Conservation (phyloP, 192 early-diverging fungal genomes). For the Piromyces sp. region DNA sequence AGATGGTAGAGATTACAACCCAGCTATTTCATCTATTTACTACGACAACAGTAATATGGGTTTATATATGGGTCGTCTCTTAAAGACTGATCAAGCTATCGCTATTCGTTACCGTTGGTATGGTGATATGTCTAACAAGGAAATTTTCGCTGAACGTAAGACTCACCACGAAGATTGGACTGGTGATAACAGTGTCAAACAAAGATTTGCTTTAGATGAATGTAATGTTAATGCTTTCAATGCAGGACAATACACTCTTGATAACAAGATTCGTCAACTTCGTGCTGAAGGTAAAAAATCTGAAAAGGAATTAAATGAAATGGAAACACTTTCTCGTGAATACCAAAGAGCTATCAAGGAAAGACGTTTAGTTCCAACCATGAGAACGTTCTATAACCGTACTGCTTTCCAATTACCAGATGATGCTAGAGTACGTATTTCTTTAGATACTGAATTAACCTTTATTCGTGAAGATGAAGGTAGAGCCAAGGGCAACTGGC, state of each 20-base stretch:
- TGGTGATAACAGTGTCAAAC: constrained; percentile 64
- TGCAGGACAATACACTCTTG: background rate
- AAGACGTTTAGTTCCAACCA: constrained; percentile 41
- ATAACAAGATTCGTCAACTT: background rate
- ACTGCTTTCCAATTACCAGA: constrained; percentile 96
- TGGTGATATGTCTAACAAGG: constrained; percentile 24
- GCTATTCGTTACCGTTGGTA: constrained; percentile 88
- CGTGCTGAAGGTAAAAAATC: constrained; percentile 10
- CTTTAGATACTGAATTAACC: constrained; percentile 84
- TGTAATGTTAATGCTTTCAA: background rate
- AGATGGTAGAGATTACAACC: constrained; percentile 46
- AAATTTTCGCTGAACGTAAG: constrained; percentile 96
- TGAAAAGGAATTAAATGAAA: constrained; percentile 56
- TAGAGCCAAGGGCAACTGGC: constrained; percentile 76
- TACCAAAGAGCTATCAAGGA: constrained; percentile 46
- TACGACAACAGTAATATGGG: constrained; percentile 81
- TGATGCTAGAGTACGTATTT: constrained; percentile 80
- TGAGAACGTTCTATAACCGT: constrained; percentile 89
- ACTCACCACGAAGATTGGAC: constrained; percentile 86
- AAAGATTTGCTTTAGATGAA: constrained; percentile 18
- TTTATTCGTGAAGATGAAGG: constrained; percentile 87
- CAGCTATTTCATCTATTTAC: constrained; percentile 85
- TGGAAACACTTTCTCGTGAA: constrained; percentile 49
- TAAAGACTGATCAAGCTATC: constrained; percentile 74
- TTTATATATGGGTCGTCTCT: constrained; percentile 69